Evolutionary conservation across 805 yeast species (phyloP), one percentile per base, ranked within the genome.

Genomic region (Phaffomyces thermotolerans): DNA sequence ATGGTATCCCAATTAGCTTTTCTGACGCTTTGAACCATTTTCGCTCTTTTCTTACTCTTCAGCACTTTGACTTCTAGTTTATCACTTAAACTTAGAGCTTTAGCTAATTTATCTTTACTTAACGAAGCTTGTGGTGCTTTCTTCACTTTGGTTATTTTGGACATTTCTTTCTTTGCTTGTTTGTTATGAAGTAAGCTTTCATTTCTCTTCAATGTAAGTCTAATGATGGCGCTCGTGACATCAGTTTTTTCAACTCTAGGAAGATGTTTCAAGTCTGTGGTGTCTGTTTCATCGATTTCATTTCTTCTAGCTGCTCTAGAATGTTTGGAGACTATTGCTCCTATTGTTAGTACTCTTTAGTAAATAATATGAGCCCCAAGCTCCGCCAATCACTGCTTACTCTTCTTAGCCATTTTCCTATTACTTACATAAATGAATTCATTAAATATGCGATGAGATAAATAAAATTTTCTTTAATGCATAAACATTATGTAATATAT

Each of bases 241-340:
- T 80, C 85, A 15, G 80, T 73, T 44, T 71, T 71, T 49, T 78
- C 80, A 12, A 72, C 69, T 59, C 84, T 75, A 39, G 87, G 82
- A 17, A 82, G 60, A 12, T 65, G 59, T 22, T 69, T 66, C 30
- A 84, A 65, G 8, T 72, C 69, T 49, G 70, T 74, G 9, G 73
- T 73, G 53, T 72, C 76, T 1, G 73, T 67, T 17, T 65, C 71
- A 4, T 57, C 64, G 13, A 66, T 61, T 46, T 71, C 75, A 7
- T 81, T 83, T 59, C 88, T 71, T 65, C 90, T 78, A 2, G 93
- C 90, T 3, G 89, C 88, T 66, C 93, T 73, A 36, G 89, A 80
- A 48, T 74, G 79, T 51, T 81, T 81, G 17, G 87, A 80, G 24
- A 79, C 73, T 67, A 36, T 3, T 10, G 20, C 7, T 9, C 6